Evolutionary conservation across 192 early-diverging fungal species (phyloP), one percentile per base, ranked within the genome.

Genomic region (Glomus cerebriforme): DNA sequence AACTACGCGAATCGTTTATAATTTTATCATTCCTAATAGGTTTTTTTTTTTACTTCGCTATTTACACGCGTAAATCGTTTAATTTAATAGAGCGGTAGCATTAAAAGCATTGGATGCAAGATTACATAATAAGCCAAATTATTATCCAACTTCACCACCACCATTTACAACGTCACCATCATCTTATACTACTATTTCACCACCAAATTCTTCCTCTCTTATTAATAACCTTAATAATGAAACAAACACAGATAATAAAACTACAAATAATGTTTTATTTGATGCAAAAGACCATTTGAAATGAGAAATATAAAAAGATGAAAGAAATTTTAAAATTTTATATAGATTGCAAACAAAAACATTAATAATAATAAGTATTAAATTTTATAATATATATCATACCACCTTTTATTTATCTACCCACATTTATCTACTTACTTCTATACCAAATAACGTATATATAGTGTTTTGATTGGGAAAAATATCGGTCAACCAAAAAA

Each of bases 71-170:
- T 39, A 10, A 19, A 78, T 77, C 32, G 59, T 10, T 79, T 19
- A 43, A 73, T 39, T 59, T 54, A 75, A 12, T 79, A 92, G 91
- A 76, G 88, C 92, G 10, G 70, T 92, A 75, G 92, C 92, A 31
- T 82, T 92, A 34, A 86, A 88, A 80, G 90, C 90, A 54, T 79
- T 92, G 63, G 90, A 93, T 76, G 86, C 87, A 85, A 83, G 88
- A 66, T 78, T 93, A 63, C 83, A 84, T 39, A 80, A 80, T 6
- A 81, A 80, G 24, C 59, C 75, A 54, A 80, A 70, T 22, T 47
- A 72, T 49, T 7, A 27, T 12, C 69, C 69, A 17, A 47, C 39
- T 12, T 72, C 37, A 26, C 69, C 69, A 5, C 37, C 37, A 8
- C 69, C 69, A 43, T 49, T 49, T 72, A 22, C 37, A n/a, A n/a